phyloP scores from a whole-genome alignment of 495 filamentous ascomycete genomes.

The Astrothelium macrocarpum region DNA sequence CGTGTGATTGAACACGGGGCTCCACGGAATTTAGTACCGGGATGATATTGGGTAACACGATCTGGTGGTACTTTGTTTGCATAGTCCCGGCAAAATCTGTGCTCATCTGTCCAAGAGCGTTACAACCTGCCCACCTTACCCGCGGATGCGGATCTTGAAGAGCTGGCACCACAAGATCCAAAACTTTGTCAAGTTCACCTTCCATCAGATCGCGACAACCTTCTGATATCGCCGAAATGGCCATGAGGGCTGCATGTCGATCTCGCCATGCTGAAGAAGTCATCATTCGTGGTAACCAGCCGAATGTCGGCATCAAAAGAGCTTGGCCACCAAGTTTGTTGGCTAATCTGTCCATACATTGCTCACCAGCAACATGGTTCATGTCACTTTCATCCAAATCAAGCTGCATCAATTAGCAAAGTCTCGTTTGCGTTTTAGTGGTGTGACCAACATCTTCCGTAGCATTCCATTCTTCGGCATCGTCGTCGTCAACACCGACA shows the following conservation, averaged over 20 bases:
- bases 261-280: slow-evolving; percentile 90
- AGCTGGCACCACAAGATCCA: slow-evolving; percentile 86
- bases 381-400: slow-evolving; percentile 93
- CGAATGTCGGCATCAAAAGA: slow-evolving; percentile 86
- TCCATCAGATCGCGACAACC: slow-evolving; percentile 95
- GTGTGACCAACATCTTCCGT: slow-evolving; percentile 69
- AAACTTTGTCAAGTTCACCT: slow-evolving; percentile 82
- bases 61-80: slow-evolving; percentile 88
- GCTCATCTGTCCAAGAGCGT: slow-evolving; percentile 99
- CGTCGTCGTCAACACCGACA: slow-evolving; percentile 87
- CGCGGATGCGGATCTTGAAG: slow-evolving; percentile 87
- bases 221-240: slow-evolving; percentile 97
- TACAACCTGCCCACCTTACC: slow-evolving; percentile 96
- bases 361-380: slow-evolving; percentile 97
- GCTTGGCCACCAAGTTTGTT: slow-evolving; percentile 90
- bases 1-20: slow-evolving; percentile 91
- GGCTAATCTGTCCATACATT: slow-evolving; percentile 95
- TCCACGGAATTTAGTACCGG: slow-evolving; percentile 84
- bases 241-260: slow-evolving; percentile 95
- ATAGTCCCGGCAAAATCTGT: slow-evolving; percentile 98
- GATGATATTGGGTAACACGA: slow-evolving; percentile 81
- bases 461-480: slow-evolving; percentile 86
- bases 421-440: slow-evolving; percentile 14
- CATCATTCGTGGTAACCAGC: slow-evolving; percentile 97
- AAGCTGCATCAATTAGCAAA: slow-evolving; percentile 41